A percentile compares a stretch with the other conserved stretches of the same genome.
phyloP scores from a whole-genome alignment of 306 rosid species.

The Trifolium dubium region DNA sequence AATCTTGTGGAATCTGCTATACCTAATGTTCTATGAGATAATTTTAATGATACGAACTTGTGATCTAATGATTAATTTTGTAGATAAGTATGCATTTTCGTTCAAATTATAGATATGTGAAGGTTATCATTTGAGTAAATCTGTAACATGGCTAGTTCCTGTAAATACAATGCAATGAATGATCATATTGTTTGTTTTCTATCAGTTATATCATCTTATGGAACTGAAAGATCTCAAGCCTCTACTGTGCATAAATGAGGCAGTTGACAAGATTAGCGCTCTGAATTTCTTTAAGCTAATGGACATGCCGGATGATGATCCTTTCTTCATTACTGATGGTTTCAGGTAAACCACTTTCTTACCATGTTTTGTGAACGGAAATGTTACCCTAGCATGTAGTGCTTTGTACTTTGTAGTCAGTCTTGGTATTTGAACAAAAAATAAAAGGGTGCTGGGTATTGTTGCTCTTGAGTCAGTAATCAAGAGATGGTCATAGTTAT shows the following conservation, averaged over 20 bases:
- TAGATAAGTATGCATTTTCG: neutral
- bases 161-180: neutral
- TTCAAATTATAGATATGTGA: constrained; percentile 5
- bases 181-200: constrained; percentile 36
- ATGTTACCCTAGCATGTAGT: neutral
- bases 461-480: neutral
- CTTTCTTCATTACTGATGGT: constrained; percentile 56
- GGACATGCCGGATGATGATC: constrained; percentile 69
- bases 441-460: neutral
- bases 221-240: constrained; percentile 65
- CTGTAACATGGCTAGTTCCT: constrained; percentile 26
- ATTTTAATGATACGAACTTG: constrained; percentile 6
- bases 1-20: neutral
- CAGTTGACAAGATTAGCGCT: constrained; percentile 54
- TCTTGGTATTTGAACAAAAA: neutral
- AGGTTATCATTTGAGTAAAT: constrained; percentile 1
- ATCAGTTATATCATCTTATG: constrained; percentile 65
- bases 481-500: neutral
- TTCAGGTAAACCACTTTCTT: constrained; percentile 63
- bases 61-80: neutral
- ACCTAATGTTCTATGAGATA: constrained; percentile 11
- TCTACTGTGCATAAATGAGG: constrained; percentile 54
- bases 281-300: constrained; percentile 66
- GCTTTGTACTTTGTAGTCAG: neutral
- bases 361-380: neutral